A percentile compares a stretch with the other conserved stretches of the same genome.
Evolutionary conservation across 345 rosid genomes (phyloP).

Genomic region (Arabidopsis thaliana): DNA sequence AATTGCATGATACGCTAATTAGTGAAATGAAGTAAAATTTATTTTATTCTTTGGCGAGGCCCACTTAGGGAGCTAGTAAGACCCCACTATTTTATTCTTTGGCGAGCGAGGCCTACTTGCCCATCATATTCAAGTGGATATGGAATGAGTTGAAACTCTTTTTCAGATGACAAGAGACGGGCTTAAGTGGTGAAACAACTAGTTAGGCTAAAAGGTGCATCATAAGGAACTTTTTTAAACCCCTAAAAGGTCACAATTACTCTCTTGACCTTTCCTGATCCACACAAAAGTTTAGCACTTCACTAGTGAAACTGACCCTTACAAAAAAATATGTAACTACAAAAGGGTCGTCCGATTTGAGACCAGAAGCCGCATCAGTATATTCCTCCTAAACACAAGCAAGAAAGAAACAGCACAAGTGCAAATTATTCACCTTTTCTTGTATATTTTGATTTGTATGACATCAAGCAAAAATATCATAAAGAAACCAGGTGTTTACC

Average conservation of each 20-base stretch:
- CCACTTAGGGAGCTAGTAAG: not conserved
- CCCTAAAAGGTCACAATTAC: constrained; percentile 9
- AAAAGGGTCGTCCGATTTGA: constrained; percentile 17
- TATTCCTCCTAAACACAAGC: constrained; percentile 23
- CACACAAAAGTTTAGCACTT: not conserved
- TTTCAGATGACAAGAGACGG: not conserved
- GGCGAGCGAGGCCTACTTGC: not conserved
- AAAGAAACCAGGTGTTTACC: constrained; percentile 19
- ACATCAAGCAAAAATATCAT: not conserved
- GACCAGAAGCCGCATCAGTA: constrained; percentile 27
- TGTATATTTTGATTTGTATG: not conserved
- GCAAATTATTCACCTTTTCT: not conserved
- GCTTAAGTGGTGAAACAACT: not conserved
- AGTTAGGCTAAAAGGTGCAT: not conserved
- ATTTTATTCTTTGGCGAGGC: not conserved
- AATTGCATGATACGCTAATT: not conserved
- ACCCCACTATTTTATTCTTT: not conserved
- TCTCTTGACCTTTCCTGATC: constrained; percentile 3
- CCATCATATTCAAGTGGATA: not conserved
- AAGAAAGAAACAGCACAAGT: not conserved
- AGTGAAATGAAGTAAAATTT: not conserved
- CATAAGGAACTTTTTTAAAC: constrained; percentile 5
- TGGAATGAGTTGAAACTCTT: not conserved
- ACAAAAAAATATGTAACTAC: not conserved
- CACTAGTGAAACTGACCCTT: not conserved